A percentile compares a stretch with the other conserved stretches of the same genome.
Conservation (phyloP, 2,329 filamentous ascomycete genomes). For the Furcasterigmium furcatum region DNA sequence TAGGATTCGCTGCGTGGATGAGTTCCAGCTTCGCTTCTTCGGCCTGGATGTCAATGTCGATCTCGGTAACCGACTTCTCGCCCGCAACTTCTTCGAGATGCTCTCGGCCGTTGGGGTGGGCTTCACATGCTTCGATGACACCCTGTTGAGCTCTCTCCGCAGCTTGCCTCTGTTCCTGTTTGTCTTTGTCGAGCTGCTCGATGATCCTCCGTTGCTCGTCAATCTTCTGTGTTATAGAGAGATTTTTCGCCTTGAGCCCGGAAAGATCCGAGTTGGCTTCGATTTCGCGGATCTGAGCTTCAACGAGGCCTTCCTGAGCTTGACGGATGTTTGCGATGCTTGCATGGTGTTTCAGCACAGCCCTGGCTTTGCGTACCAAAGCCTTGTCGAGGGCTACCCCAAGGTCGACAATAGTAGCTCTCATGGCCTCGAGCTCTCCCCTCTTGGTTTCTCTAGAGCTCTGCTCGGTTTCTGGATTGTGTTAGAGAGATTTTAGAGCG, state of each 20-base stretch:
- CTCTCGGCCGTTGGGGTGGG: conserved; percentile 33
- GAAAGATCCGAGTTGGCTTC: conserved; percentile 82
- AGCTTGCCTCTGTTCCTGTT: conserved; percentile 28
- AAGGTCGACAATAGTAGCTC: conserved; percentile 45
- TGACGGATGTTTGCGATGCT: conserved; percentile 60
- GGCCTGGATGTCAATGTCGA: conserved; percentile 71
- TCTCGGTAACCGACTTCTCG: conserved; percentile 55
- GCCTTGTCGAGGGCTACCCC: conserved; percentile 52
- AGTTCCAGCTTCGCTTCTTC: conserved; percentile 75
- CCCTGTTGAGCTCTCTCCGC: conserved; percentile 30
- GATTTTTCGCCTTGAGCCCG: conserved; percentile 64
- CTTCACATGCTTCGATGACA: conserved; percentile 35
- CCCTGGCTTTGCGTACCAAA: conserved; percentile 52
- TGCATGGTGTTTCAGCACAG: conserved; percentile 50
- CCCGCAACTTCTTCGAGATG: conserved; percentile 40
- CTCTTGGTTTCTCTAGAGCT: conserved; percentile 33
- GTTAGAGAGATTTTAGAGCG: conserved; percentile 1
- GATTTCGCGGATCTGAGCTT: conserved; percentile 67
- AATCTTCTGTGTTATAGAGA: conserved; percentile 51
- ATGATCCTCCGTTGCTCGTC: conserved; percentile 40
- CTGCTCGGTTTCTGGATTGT: conserved; percentile 19
- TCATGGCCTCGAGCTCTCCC: conserved; percentile 31
- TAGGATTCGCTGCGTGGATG: conserved; percentile 73
- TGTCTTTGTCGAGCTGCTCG: conserved; percentile 30
- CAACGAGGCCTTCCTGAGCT: conserved; percentile 61